Conservation (phyloP, 2,329 filamentous ascomycete genomes). For the Albifimbria verrucaria region DNA sequence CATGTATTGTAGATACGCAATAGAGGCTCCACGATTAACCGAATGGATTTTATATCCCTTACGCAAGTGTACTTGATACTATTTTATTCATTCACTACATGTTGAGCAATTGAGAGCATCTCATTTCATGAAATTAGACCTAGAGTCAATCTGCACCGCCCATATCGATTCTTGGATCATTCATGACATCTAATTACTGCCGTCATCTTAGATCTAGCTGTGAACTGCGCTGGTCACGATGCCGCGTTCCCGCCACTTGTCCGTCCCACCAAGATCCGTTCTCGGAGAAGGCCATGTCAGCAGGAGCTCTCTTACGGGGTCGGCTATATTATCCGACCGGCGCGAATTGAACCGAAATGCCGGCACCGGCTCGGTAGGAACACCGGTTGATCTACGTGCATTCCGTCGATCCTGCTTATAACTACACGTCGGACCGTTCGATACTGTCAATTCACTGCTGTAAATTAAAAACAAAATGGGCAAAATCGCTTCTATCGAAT, state of each 20-base stretch:
- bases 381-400: not conserved
- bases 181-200: no score
- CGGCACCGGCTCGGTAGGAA: not conserved
- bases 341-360: slow-evolving; percentile 1
- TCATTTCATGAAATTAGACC: no score
- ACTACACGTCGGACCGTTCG: not conserved
- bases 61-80: not conserved
- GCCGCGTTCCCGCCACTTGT: not conserved
- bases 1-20: not conserved
- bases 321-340: slow-evolving; percentile 7
- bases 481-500: slow-evolving; percentile 52
- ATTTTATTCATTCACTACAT: no score
- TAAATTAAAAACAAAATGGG: slow-evolving; percentile 19
- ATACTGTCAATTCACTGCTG: not conserved
- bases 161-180: no score
- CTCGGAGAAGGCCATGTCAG: not conserved
- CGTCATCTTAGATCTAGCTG: no score
- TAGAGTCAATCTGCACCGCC: no score
- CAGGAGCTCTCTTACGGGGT: no score
- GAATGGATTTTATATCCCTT: no score
- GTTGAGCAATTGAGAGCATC: no score
- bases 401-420: not conserved
- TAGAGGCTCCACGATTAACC: not conserved
- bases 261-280: not conserved
- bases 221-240: no score